Conservation (phyloP, 1,284 basidiomycete species). For the Tylopilus sp. region DNA sequence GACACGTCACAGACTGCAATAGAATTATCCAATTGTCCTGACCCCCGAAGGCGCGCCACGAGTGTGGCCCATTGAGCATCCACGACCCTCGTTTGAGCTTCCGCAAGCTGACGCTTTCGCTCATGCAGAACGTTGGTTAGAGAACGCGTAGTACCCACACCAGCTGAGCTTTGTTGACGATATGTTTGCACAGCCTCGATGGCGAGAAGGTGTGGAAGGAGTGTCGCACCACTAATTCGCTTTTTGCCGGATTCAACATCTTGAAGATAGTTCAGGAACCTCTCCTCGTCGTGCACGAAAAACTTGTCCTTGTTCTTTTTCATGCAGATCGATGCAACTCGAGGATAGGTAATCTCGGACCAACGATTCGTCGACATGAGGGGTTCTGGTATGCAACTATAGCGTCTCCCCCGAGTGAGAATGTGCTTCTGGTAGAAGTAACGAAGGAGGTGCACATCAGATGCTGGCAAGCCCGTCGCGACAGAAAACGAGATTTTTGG, state of each 20-base stretch:
- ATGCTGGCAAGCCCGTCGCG: constrained; percentile 23
- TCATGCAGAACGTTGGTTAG: constrained; percentile 20
- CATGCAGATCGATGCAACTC: constrained; percentile 62
- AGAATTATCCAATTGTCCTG: constrained; percentile 54
- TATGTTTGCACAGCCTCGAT: constrained; percentile 34
- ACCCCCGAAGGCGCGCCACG: constrained; percentile 48
- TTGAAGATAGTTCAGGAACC: constrained; percentile 55
- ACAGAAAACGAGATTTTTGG: constrained; percentile 30
- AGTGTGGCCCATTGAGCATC: constrained; percentile 67
- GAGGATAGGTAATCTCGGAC: constrained; percentile 50
- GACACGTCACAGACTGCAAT: constrained; percentile 74
- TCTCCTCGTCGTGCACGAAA: constrained; percentile 50
- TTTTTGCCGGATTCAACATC: constrained; percentile 52
- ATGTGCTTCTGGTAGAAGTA: constrained; percentile 53
- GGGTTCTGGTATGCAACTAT: constrained; percentile 49
- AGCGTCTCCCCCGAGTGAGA: constrained; percentile 52
- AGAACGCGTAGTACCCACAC: neutral
- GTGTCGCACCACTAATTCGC: constrained; percentile 57
- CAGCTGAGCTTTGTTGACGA: neutral
- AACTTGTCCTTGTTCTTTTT: constrained; percentile 50
- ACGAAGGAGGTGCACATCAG: constrained; percentile 42
- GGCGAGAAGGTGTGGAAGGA: constrained; percentile 57
- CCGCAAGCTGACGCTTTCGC: constrained; percentile 29
- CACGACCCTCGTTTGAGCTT: constrained; percentile 41
- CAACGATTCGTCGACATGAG: constrained; percentile 61